Evolutionary conservation across 345 rosid genomes (phyloP).

Genomic region (Aegle marmelos): DNA sequence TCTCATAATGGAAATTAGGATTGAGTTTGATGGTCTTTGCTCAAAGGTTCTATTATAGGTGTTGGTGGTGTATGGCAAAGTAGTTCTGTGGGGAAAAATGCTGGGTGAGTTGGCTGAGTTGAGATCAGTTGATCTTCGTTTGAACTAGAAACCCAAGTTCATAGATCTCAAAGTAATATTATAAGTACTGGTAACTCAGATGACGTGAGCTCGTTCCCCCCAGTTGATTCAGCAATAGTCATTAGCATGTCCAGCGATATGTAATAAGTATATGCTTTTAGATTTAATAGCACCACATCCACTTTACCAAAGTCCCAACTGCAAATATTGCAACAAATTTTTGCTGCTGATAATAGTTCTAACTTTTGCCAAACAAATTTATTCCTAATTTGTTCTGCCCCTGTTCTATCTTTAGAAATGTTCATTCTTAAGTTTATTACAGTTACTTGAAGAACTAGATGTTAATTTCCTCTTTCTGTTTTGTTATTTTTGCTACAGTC

Average conservation of each 20-base stretch:
- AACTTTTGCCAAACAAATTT: not conserved
- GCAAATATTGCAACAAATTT: not conserved
- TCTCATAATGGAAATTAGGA: not conserved
- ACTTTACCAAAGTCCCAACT: not conserved
- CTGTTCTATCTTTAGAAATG: not conserved
- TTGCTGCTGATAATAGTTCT: not conserved
- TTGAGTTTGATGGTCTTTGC: not conserved
- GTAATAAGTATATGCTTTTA: not conserved
- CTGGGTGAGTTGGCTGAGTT: not conserved
- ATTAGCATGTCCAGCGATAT: not conserved
- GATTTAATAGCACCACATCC: not conserved
- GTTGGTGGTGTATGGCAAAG: not conserved
- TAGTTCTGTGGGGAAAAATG: not conserved
- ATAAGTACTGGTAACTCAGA: not conserved
- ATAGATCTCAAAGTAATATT: not conserved
- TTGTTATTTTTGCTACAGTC: constrained; percentile 40
- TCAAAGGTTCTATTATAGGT: not conserved
- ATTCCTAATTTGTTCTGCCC: not conserved
- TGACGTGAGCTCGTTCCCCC: not conserved
- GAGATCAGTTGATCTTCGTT: not conserved
- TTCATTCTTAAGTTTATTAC: not conserved
- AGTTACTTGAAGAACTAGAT: not conserved
- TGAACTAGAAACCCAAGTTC: not conserved
- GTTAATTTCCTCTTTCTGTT: not conserved
- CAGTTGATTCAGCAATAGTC: not conserved